Base-by-base conservation (phyloP, 306 rosid genomes). In the Fragaria vesca region DNA sequence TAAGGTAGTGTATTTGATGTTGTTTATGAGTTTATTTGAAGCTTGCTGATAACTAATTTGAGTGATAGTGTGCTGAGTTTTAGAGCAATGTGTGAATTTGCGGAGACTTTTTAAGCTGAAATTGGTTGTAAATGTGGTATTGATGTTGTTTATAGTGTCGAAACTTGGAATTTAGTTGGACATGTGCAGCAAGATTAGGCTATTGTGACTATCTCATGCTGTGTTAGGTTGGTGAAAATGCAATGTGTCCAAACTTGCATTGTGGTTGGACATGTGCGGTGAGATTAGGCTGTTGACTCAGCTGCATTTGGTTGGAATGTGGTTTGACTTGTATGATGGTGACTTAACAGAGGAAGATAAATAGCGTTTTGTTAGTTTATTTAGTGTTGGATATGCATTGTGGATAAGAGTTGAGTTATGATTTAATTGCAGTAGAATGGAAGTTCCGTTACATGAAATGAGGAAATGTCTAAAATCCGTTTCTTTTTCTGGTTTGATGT, bases 1-100 rank as follows among this genome's bases (percentile, higher is more conserved):
- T 79, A 96, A 96, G 97, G 99, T 96, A 61, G 43, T 13, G n/a
- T 38, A 62, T 40, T 5, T 13, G 2, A 15, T 67, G 5, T 13
- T 18, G 24, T 54, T 32, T 36, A 12, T 55, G 1, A 46, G 9
- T 67, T 66, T 15, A 17, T 38, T 1, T 66, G 43, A 26, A 55
- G 66, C n/a, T 63, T 50, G 36, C 2, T 66, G 65, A 46, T 76
- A n/a, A 20, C 38, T 32, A 4, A 4, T 34, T 15, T 38, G 26
- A n/a, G 24, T 9, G 73, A 13, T 12, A 28, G 20, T 61, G 51
- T 51, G 72, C 42, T 45, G 34, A 36, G 21, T 65, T 34, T 57
- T 8, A 12, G 28, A 28, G 67, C 50, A 62, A 75, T 26, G 45
- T 61, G 30, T 24, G 45, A 30, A 43, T 45, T 28, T 62, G 13